Conservation (phyloP, 306 rosid genomes). For the Senna tora region DNA sequence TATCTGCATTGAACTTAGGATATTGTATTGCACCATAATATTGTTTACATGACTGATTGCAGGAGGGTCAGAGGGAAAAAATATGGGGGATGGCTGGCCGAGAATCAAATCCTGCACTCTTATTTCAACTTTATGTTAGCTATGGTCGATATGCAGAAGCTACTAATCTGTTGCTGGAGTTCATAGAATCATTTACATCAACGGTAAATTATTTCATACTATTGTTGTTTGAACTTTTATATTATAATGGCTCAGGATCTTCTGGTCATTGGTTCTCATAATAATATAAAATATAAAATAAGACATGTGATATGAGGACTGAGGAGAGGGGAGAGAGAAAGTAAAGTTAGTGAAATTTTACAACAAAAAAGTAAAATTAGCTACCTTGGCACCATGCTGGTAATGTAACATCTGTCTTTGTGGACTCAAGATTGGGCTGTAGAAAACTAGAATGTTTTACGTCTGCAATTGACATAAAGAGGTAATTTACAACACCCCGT, state of each 20-base stretch:
- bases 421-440: not conserved
- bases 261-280: no score
- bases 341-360: no score
- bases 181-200: constrained; percentile 70
- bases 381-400: no score
- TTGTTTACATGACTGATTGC: constrained; percentile 47
- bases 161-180: constrained; percentile 78
- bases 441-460: not conserved
- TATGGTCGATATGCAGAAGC: constrained; percentile 90
- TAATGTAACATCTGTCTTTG: not conserved
- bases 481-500: constrained; percentile 7
- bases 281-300: no score
- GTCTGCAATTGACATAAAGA: not conserved
- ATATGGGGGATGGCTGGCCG: constrained; percentile 79
- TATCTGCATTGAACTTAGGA: constrained; percentile 7
- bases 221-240: constrained; percentile 11
- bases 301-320: no score
- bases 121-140: constrained; percentile 81
- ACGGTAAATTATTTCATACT: constrained; percentile 57
- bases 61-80: constrained; percentile 72
- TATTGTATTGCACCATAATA: constrained; percentile 19
- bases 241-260: no score
- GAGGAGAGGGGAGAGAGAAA: no score
- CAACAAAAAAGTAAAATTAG: no score
- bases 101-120: constrained; percentile 82